Base-by-base conservation (phyloP, 352 stramenopile genomes). In the Phytophthora cryptogea region DNA sequence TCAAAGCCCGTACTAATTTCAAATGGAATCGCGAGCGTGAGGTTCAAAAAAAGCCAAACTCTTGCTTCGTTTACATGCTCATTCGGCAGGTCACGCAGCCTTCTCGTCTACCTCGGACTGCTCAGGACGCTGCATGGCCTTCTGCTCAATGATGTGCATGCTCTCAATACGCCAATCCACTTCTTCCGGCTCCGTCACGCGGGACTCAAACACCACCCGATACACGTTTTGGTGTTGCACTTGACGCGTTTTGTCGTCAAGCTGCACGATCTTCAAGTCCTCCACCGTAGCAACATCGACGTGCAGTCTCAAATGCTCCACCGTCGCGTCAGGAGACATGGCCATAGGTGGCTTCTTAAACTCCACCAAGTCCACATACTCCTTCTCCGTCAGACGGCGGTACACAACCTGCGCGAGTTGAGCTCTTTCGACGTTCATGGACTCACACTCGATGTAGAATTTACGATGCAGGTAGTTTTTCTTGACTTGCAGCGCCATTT, bases 101-200 rank as follows among this genome's bases (percentile, higher is more conserved):
- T 59, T 49, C 39, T 61, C 37, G 4, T 59, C 28, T 16, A 45
- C 16, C n/a, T n/a, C n/a, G n/a, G n/a, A n/a, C n/a, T n/a, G n/a
- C 7, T 45, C 14, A 26, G 44, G 5, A 1, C 63, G 63, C 46
- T 56, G 13, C 2, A 70, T 51, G 4, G 26, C 43, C 4, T 54
- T 59, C n/a, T 66, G 59, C 35, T 66, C 43, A 3, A 76, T 56
- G 3, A 69, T 39, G 13, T 54, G 28, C 57, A 78, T 70, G 31
- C 28, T 74, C 8, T 65, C 62, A 40, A 90, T 85, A 16, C 78
- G 78, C 81, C 81, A 90, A 56, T 88, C 78, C 11, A 90, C 52
- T 40, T 89, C 68, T 13, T 86, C 76, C 0, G 72, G 72, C 3
- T 64, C 59, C 4, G 78, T 88, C 26, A 89, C 76, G 20, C 68